Conservation (phyloP, 192 early-diverging fungal genomes). For the Mortierella claussenii region DNA sequence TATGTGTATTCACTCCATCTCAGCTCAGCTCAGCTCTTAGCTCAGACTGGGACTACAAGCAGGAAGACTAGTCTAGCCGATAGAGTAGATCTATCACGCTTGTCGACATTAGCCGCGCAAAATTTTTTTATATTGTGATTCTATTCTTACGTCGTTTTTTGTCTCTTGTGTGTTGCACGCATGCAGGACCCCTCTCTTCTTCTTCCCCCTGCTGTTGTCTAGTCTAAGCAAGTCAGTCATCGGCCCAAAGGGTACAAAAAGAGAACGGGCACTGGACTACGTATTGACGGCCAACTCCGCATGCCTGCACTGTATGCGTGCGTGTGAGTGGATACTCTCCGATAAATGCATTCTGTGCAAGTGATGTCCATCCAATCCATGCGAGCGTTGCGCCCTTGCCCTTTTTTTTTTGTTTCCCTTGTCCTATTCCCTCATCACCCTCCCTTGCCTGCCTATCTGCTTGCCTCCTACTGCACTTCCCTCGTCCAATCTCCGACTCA, state of each 20-base stretch:
- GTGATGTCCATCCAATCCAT: background rate
- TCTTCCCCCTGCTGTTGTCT: background rate
- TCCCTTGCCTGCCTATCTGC: background rate
- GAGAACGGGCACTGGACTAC: no score
- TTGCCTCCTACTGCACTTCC: no score
- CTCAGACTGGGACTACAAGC: slow-evolving; percentile 3
- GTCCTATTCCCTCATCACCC: slow-evolving; percentile 15
- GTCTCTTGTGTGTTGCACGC: no score
- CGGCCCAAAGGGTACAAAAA: no score
- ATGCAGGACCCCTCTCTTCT: background rate
- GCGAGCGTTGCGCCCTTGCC: background rate
- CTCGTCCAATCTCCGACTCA: slow-evolving; percentile 41
- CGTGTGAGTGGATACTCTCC: background rate
- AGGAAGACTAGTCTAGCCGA: no score
- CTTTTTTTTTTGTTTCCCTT: background rate
- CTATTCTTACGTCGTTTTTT: slow-evolving; percentile 1
- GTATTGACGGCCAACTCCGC: slow-evolving; percentile 11
- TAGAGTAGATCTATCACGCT: no score
- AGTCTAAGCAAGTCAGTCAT: slow-evolving; percentile 5
- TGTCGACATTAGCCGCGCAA: no score
- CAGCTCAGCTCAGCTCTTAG: slow-evolving; percentile 12
- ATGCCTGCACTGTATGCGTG: background rate
- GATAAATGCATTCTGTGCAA: background rate
- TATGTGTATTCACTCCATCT: background rate
- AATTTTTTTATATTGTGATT: slow-evolving; percentile 1